These are phyloP conservation scores for Chalciporus piperatus DNA, from an alignment of 768 basidiomycete species.

Conservation along the genomic window DNA sequence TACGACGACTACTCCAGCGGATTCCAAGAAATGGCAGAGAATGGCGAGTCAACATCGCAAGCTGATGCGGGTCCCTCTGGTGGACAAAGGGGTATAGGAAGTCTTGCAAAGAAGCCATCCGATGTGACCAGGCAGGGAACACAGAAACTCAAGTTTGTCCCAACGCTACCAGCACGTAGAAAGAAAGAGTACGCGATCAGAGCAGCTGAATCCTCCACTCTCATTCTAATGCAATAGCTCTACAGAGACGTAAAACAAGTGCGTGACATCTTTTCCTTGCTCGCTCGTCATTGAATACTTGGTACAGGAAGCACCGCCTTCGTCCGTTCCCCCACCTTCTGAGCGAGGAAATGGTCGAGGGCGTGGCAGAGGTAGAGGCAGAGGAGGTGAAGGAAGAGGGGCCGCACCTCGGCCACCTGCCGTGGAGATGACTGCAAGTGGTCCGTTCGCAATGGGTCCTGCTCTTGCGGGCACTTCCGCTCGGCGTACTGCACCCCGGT, in stretches of 20 bases:
- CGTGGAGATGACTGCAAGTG: slow-evolving; percentile 79
- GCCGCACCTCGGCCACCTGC: slow-evolving; percentile 44
- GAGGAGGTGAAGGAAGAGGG: slow-evolving; percentile 53
- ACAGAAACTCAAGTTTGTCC: slow-evolving; percentile 78
- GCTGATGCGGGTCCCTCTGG: slow-evolving; percentile 15
- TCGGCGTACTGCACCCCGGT: slow-evolving; percentile 49
- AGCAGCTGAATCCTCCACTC: not conserved
- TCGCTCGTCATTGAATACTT: slow-evolving; percentile 4
- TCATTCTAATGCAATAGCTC: slow-evolving; percentile 15
- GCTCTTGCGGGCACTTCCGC: slow-evolving; percentile 57
- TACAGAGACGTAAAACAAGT: slow-evolving; percentile 66
- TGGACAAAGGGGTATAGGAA: slow-evolving; percentile 65
- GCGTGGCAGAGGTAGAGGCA: slow-evolving; percentile 48
- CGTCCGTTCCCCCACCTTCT: slow-evolving; percentile 31
- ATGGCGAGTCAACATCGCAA: slow-evolving; percentile 9
- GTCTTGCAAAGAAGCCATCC: slow-evolving; percentile 65
- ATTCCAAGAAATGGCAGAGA: slow-evolving; percentile 15
- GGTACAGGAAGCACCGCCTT: slow-evolving; percentile 47
- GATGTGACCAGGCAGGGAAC: slow-evolving; percentile 75
- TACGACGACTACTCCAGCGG: not conserved
- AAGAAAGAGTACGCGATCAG: slow-evolving; percentile 70
- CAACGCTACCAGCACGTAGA: slow-evolving; percentile 69
- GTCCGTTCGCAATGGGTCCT: slow-evolving; percentile 86
- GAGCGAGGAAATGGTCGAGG: slow-evolving; percentile 44
- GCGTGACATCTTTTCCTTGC: slow-evolving; percentile 19